Evolutionary conservation across 2,329 filamentous ascomycete genomes (phyloP).

Genomic region (Ascochyta fabae): DNA sequence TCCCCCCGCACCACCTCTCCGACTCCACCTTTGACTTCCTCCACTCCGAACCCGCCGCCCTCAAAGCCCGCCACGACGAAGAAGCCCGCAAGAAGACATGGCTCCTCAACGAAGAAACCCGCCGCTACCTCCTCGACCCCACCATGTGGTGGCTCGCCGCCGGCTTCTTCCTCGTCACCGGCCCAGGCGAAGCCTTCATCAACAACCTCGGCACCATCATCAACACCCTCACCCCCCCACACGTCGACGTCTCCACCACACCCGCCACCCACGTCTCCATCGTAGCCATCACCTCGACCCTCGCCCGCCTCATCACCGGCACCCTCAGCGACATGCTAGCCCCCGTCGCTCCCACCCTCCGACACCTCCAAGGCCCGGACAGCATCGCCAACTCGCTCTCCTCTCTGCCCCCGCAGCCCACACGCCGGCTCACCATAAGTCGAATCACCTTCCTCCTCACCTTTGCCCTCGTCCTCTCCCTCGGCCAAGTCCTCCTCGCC

Average conservation of each 20-base stretch:
- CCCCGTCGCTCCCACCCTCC: conserved; percentile 56
- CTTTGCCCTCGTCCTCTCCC: conserved; percentile 73
- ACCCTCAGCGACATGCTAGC: conserved; percentile 88
- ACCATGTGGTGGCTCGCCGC: conserved; percentile 96
- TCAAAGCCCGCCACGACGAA: conserved; percentile 57
- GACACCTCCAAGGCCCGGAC: conserved; percentile 61
- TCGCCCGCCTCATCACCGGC: conserved; percentile 88
- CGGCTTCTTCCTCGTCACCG: conserved; percentile 91
- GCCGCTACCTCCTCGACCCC: conserved; percentile 80
- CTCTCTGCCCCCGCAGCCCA: conserved; percentile 35
- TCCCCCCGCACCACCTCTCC: conserved; percentile 55
- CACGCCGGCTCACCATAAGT: conserved; percentile 66
- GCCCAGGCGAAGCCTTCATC: conserved; percentile 96
- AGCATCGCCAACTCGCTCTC: conserved; percentile 52
- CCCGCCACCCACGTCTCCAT: conserved; percentile 91
- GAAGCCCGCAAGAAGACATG: conserved; percentile 80
- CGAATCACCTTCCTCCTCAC: conserved; percentile 80
- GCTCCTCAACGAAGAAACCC: conserved; percentile 90
- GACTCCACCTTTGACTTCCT: conserved; percentile 57
- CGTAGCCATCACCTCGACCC: conserved; percentile 85
- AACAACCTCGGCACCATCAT: conserved; percentile 97
- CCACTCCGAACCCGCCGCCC: conserved; percentile 53
- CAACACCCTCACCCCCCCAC: conserved; percentile 76
- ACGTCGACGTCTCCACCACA: conserved; percentile 64
- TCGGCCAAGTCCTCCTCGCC: conserved; percentile 79